Conservation (phyloP, 768 basidiomycete genomes). For the Piloderma croceum region DNA sequence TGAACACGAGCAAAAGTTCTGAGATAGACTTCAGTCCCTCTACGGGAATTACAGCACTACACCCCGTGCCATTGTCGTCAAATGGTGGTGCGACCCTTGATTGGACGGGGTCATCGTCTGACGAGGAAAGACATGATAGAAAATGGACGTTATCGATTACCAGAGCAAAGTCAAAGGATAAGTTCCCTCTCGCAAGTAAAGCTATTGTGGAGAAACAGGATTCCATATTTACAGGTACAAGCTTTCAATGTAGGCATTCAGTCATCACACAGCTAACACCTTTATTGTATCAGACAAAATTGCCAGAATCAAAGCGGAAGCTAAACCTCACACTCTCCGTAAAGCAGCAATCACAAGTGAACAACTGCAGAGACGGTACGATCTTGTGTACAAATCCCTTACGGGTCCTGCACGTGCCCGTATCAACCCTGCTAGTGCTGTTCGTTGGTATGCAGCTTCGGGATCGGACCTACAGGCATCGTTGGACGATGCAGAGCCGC, state of each 20-base stretch:
- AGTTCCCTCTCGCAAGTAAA: constrained; percentile 34
- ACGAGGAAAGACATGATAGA: constrained; percentile 53
- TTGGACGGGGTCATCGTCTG: constrained; percentile 56
- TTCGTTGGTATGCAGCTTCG: constrained; percentile 57
- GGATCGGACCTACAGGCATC: constrained; percentile 41
- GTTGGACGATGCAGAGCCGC: constrained; percentile 61
- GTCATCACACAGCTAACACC: constrained; percentile 4
- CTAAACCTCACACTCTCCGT: constrained; percentile 48
- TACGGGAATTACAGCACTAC: constrained; percentile 37
- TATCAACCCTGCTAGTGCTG: constrained; percentile 45
- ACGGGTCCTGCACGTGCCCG: constrained; percentile 20
- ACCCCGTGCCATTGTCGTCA: constrained; percentile 65
- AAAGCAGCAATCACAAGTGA: constrained; percentile 61
- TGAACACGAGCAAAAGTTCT: constrained; percentile 10
- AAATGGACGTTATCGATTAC: constrained; percentile 56
- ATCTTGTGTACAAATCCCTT: constrained; percentile 40
- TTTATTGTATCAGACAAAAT: constrained; percentile 58
- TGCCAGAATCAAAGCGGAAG: constrained; percentile 42
- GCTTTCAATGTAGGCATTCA: not conserved
- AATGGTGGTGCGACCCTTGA: constrained; percentile 69
- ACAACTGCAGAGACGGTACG: constrained; percentile 64
- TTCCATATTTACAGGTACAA: constrained; percentile 48
- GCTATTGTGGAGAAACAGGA: constrained; percentile 55
- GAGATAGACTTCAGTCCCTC: constrained; percentile 73
- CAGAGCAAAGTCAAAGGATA: constrained; percentile 56